Conservation (phyloP, 768 basidiomycete species). For the Lactifluus piperatus region DNA sequence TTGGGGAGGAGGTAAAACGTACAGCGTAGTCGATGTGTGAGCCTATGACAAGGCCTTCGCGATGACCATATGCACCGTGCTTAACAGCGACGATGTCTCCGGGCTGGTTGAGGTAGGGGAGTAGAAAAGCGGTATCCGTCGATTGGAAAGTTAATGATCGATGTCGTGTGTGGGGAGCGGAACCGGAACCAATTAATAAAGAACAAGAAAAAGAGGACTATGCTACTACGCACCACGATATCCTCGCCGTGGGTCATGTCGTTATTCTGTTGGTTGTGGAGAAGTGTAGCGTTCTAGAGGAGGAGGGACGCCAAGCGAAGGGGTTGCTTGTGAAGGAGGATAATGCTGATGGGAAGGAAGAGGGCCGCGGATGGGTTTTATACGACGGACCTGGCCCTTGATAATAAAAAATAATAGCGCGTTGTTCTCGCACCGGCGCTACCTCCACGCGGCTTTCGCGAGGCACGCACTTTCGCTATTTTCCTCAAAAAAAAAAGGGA, state of each 20-base stretch:
- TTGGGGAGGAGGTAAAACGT: slow-evolving; percentile 25
- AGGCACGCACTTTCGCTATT: neutral
- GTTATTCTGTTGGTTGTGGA: neutral
- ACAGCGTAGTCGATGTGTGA: slow-evolving; percentile 64
- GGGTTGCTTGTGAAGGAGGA: neutral
- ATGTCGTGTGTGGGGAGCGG: no score
- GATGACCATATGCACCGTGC: slow-evolving; percentile 50
- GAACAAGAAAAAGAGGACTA: no score
- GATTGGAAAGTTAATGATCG: neutral
- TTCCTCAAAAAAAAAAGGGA: neutral
- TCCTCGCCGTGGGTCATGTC: slow-evolving; percentile 6
- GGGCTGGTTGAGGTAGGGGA: slow-evolving; percentile 45
- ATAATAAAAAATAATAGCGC: neutral
- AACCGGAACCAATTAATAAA: no score
- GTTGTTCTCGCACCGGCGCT: slow-evolving; percentile 4
- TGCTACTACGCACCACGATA: slow-evolving; percentile 8
- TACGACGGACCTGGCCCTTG: neutral
- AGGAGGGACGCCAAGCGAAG: neutral
- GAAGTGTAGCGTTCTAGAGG: neutral
- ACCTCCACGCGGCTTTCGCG: slow-evolving; percentile 11
- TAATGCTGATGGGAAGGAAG: neutral
- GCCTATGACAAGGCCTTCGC: slow-evolving; percentile 76
- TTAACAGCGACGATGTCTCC: slow-evolving; percentile 77
- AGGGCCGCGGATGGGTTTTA: slow-evolving; percentile 7
- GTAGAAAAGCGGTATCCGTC: no score